These are phyloP conservation scores for Ensete glaucum DNA, from an alignment of 176 grass and related monocot species.

Conservation along the genomic window DNA sequence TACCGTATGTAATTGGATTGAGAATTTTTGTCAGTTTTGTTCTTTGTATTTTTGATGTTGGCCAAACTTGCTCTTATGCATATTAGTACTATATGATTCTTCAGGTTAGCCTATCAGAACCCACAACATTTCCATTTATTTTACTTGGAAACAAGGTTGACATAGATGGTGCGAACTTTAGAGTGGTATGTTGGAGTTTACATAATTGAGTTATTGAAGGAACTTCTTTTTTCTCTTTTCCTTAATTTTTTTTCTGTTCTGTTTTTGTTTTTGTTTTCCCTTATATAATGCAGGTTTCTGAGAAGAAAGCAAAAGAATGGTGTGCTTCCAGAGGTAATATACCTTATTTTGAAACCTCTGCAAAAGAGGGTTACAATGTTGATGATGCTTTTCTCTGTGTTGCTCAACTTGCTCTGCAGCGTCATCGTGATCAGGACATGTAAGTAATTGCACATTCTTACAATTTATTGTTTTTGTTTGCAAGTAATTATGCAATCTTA, in stretches of 20 bases:
- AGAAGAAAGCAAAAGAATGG: constrained; percentile 82
- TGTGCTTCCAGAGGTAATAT: constrained; percentile 73
- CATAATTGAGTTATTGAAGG: background rate
- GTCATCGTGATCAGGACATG: constrained; percentile 73
- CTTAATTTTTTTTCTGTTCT: background rate
- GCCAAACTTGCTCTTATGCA: too few relatives aligned
- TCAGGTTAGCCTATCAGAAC: constrained; percentile 50
- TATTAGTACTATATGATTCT: background rate
- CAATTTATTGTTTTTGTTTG: too few relatives aligned
- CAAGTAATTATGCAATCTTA: too few relatives aligned
- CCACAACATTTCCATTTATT: constrained; percentile 67
- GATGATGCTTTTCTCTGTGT: constrained; percentile 65
- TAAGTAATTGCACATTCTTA: constrained; percentile 27
- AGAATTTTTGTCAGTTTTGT: background rate
- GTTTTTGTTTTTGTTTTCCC: background rate
- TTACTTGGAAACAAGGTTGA: constrained; percentile 81
- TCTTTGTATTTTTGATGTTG: too few relatives aligned
- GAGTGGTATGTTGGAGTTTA: constrained; percentile 27
- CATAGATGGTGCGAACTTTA: constrained; percentile 53
- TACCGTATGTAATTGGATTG: too few relatives aligned
- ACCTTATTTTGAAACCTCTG: constrained; percentile 81
- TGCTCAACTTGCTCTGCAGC: constrained; percentile 64
- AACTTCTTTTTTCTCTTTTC: constrained; percentile 1
- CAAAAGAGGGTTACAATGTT: constrained; percentile 75
- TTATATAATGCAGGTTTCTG: constrained; percentile 43